Conservation (phyloP, 75 land plant genomes). For the Sequoia sempervirens region DNA sequence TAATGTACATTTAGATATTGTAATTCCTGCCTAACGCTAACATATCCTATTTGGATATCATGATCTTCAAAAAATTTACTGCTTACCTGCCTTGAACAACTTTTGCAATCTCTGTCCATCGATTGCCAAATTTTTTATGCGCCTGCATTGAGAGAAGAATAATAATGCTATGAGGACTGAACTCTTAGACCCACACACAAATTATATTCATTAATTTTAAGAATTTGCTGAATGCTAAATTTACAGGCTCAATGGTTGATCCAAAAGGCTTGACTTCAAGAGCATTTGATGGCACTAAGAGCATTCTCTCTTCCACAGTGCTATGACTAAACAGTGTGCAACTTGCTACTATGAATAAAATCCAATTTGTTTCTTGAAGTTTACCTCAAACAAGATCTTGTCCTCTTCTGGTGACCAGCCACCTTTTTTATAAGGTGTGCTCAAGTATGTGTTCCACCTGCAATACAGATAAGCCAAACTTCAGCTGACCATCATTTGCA, state of each 20-base stretch:
- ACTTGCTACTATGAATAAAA: background rate
- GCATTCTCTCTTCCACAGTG: background rate
- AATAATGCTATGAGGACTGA: background rate
- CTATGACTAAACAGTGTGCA: background rate
- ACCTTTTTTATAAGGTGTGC: constrained; percentile 87
- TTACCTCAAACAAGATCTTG: constrained; percentile 79
- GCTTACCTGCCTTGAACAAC: constrained; percentile 91
- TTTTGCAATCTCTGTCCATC: constrained; percentile 99
- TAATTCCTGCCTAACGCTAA: background rate
- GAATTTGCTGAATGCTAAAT: background rate
- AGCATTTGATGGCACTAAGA: background rate
- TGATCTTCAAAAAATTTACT: background rate
- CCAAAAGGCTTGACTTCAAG: background rate
- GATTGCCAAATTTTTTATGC: constrained; percentile 81
- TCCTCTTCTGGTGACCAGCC: constrained; percentile 96
- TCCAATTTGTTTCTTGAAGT: background rate
- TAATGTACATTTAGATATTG: background rate
- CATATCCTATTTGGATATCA: background rate
- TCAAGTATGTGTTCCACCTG: constrained; percentile 96
- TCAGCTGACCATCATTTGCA: background rate
- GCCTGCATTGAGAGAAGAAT: constrained; percentile 49
- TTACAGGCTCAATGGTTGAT: background rate
- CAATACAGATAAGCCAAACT: background rate
- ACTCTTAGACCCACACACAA: background rate
- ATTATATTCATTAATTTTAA: background rate